Evolutionary conservation across 2,329 filamentous ascomycete species (phyloP), one percentile per base, ranked within the genome.

Genomic region (Exophiala mesophila): DNA sequence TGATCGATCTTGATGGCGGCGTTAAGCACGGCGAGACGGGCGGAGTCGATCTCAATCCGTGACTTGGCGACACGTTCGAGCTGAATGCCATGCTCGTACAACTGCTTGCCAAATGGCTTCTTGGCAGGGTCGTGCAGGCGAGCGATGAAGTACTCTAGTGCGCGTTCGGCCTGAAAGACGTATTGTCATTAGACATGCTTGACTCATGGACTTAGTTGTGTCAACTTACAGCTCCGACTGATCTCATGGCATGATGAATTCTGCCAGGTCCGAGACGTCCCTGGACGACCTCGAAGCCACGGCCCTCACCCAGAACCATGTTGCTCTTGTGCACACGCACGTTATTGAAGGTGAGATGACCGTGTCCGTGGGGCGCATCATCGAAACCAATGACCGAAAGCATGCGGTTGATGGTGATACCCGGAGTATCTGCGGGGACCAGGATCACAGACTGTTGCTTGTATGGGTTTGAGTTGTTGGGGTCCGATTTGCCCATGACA

Each of bases 211-310:
- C 23, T n/a, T n/a, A 26, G 23, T 6, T 26, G 19, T 19, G 3
- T 39, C 35, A 21, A 51, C 48, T 48, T 41, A 51, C 83, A 39
- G 88, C 84, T 39, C 92, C 92, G 61, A 98, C 92, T 47, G 81
- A 83, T 53, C 92, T 82, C 92, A 98, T 98, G 47, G 88, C 88
- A 70, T 98, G 92, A 71, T 98, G 92, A 62, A 98, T 97, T 45
- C 92, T 85, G 23, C 92, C 92, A 1, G 92, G 92, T 1, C 92
- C 92, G 17, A 98, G 82, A 56, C 92, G 87, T 44, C 92, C 92
- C 65, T 98, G 92, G 61, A 98, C 96, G 61, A 98, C 95, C 67
- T 98, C 92, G 64, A 98, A 98, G 15, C 92, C 92, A 50, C 87
- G 82, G 53, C 92, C 92, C 64, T 92, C 87, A 47, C 92, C 90